Percentiles rank a stretch among this genome's conserved stretches.
These are phyloP conservation scores for Malus orientalis DNA, from an alignment of 306 rosid genomes.

Conservation along the genomic window DNA sequence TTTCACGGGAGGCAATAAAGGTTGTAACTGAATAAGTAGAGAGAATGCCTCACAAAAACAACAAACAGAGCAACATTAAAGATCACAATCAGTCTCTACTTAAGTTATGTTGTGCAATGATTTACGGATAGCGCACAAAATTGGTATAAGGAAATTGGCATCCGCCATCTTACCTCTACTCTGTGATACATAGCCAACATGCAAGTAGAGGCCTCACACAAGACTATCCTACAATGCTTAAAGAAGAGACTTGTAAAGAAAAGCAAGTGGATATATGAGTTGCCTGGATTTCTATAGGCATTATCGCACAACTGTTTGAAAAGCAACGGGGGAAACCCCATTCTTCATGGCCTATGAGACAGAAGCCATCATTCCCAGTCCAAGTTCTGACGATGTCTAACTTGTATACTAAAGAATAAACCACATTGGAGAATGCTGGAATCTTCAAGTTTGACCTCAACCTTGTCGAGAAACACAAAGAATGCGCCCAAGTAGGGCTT, in stretches of 20 bases:
- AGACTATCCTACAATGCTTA: too few species aligned
- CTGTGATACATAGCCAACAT: too few species aligned
- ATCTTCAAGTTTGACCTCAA: not conserved
- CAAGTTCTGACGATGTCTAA: not conserved
- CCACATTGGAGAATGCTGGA: too few species aligned
- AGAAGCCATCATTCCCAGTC: not conserved
- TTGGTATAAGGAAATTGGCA: too few species aligned
- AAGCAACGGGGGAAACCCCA: not conserved
- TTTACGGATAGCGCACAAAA: too few species aligned
- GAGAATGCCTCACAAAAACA: not conserved
- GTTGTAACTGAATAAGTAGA: too few species aligned
- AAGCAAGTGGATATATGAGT: not conserved
- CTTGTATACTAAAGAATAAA: not conserved
- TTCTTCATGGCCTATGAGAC: not conserved
- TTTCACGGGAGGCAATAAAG: too few species aligned
- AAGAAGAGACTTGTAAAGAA: not conserved
- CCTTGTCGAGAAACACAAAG: not conserved
- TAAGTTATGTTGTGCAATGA: not conserved
- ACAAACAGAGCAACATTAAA: conserved; percentile 60
- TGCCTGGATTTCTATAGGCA: not conserved
- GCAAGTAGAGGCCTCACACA: too few species aligned
- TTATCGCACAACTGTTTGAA: not conserved
- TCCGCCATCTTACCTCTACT: too few species aligned
- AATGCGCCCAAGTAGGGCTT: not conserved
- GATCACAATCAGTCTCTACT: conserved; percentile 86